Conservation (phyloP, 1,284 basidiomycete species). For the Microbotryum intermedium region DNA sequence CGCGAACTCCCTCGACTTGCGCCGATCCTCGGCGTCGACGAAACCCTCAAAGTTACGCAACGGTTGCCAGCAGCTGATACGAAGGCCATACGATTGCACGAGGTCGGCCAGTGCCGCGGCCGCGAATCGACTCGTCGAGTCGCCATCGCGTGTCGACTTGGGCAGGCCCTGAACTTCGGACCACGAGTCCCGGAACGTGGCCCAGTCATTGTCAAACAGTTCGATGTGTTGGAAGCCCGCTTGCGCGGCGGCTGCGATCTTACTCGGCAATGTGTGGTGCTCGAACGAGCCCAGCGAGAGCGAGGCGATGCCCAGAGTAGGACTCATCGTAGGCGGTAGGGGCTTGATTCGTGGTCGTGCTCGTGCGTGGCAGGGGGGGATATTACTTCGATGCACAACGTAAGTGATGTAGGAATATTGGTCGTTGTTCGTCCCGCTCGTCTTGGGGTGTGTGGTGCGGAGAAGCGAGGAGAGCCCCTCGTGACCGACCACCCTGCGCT, state of each 20-base stretch:
- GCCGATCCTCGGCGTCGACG: constrained; percentile 18
- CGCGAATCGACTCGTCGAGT: constrained; percentile 27
- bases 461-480: no score
- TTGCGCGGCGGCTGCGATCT: constrained; percentile 34
- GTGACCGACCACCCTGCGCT: no score
- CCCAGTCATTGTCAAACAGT: constrained; percentile 39
- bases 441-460: not conserved
- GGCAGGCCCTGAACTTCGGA: constrained; percentile 11
- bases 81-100: constrained; percentile 30
- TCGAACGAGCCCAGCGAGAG: constrained; percentile 30
- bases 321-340: not conserved
- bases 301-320: constrained; percentile 10
- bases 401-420: not conserved
- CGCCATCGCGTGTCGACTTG: constrained; percentile 16
- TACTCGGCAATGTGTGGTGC: constrained; percentile 34
- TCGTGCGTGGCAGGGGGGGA: not conserved
- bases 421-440: not conserved
- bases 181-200: constrained; percentile 32
- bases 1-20: constrained; percentile 21
- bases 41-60: constrained; percentile 40
- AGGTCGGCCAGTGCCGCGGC: constrained; percentile 33
- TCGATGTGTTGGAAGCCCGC: constrained; percentile 38
- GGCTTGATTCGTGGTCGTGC: not conserved
- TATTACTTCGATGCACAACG: not conserved
- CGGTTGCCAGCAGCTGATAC: constrained; percentile 39